Conservation (phyloP, 306 rosid species). For the Pyrus bretschneideri region DNA sequence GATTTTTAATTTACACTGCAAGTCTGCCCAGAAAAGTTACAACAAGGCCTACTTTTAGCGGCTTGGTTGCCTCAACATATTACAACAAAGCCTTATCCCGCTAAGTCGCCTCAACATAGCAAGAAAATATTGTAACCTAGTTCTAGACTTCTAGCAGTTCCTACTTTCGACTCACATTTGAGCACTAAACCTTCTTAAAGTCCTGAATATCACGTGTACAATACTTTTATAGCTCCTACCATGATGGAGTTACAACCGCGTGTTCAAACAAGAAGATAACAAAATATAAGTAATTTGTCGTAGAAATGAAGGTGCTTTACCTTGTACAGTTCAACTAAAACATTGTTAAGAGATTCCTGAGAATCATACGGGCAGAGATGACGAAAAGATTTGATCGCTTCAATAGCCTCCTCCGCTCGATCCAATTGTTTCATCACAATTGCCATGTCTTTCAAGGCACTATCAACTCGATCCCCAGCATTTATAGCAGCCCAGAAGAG, state of each 20-base stretch:
- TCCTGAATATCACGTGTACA: not conserved
- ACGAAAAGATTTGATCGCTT: constrained; percentile 86
- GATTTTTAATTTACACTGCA: not conserved
- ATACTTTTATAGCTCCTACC: not conserved
- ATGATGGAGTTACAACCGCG: not conserved
- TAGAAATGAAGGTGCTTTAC: constrained; percentile 21
- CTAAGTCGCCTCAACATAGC: not conserved
- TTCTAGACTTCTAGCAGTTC: not conserved
- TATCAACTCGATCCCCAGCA: constrained; percentile 86
- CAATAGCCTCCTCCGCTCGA: constrained; percentile 86
- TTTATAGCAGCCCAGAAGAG: constrained; percentile 91
- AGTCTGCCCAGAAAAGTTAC: not conserved
- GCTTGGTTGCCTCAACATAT: not conserved
- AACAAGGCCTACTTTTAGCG: not conserved
- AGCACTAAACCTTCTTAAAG: not conserved
- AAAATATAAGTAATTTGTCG: not conserved
- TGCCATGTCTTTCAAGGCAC: constrained; percentile 96
- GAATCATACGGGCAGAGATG: constrained; percentile 73
- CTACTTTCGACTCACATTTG: not conserved
- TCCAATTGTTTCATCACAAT: constrained; percentile 82
- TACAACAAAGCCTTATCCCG: too few relatives aligned
- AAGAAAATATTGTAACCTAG: not conserved
- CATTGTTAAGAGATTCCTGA: constrained; percentile 89
- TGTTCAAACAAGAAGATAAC: not conserved
- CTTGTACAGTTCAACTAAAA: constrained; percentile 81